phyloP scores from a whole-genome alignment of 768 basidiomycete species.

The Rhodosporidiobolus odoratus region DNA sequence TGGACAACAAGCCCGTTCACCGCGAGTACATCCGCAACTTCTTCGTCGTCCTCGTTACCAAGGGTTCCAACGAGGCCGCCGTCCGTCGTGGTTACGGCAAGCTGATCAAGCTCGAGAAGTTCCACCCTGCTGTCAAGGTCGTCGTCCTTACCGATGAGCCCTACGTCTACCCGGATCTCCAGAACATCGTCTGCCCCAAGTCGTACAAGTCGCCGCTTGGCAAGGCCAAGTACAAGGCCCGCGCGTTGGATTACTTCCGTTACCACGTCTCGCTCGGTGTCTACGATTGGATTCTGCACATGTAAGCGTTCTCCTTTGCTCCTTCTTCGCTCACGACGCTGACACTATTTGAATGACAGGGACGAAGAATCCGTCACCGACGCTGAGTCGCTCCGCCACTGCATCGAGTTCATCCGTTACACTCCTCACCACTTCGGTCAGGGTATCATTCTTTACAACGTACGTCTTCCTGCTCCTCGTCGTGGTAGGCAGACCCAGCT shows the following conservation, averaged over 20 bases:
- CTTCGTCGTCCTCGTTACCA: slow-evolving; percentile 46
- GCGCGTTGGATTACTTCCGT: slow-evolving; percentile 46
- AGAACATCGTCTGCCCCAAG: slow-evolving; percentile 46
- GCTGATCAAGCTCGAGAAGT: slow-evolving; percentile 44
- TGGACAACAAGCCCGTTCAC: slow-evolving; percentile 43
- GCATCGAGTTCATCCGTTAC: slow-evolving; percentile 45
- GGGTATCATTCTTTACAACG: slow-evolving; percentile 46
- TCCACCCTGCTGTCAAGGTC: slow-evolving; percentile 45
- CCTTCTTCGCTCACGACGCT: background rate
- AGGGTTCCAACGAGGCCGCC: slow-evolving; percentile 45
- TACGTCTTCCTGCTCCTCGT: too few species aligned
- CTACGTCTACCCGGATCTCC: slow-evolving; percentile 45
- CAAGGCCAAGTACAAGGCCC: slow-evolving; percentile 46
- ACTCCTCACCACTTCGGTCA: slow-evolving; percentile 45
- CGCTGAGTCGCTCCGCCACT: slow-evolving; percentile 43
- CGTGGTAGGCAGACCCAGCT: too few species aligned
- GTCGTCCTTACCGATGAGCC: slow-evolving; percentile 44
- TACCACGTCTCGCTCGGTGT: slow-evolving; percentile 44
- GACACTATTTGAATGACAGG: slow-evolving; percentile 10
- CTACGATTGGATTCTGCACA: slow-evolving; percentile 45
- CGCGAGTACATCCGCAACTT: slow-evolving; percentile 46
- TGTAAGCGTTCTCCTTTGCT: slow-evolving; percentile 7
- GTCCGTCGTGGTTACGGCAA: slow-evolving; percentile 45
- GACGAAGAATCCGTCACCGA: slow-evolving; percentile 46
- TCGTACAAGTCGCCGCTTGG: slow-evolving; percentile 45